Percentiles rank a stretch among this genome's conserved stretches.
Evolutionary conservation across 108 stramenopile species (phyloP).

Genomic region (Fragilaria crotonensis): DNA sequence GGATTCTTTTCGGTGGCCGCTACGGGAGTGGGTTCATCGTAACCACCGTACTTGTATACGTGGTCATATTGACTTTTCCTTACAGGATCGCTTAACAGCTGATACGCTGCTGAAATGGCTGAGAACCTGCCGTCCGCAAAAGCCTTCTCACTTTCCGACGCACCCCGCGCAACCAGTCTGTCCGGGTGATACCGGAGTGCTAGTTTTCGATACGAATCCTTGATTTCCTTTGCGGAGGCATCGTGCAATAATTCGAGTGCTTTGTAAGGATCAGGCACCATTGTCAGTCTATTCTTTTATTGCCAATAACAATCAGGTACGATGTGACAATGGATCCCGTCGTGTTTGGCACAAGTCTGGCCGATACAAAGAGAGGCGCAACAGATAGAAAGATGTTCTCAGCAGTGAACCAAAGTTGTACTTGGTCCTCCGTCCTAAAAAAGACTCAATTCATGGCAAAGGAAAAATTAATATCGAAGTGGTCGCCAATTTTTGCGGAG

Average conservation of each 20-base stretch:
- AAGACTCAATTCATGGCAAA: too few species aligned
- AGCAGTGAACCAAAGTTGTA: too few species aligned
- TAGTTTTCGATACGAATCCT: slow-evolving; percentile 39
- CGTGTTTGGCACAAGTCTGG: too few species aligned
- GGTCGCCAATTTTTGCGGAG: too few species aligned
- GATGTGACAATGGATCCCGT: too few species aligned
- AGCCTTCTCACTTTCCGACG: slow-evolving; percentile 11
- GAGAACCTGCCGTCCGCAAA: slow-evolving; percentile 30
- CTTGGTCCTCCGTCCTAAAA: too few species aligned
- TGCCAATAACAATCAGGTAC: too few species aligned
- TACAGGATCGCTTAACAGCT: slow-evolving; percentile 32
- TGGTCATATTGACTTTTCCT: slow-evolving; percentile 42
- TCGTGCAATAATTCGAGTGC: slow-evolving; percentile 54
- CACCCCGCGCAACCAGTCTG: slow-evolving; percentile 12
- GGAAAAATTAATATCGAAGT: too few species aligned
- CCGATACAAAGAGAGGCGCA: too few species aligned
- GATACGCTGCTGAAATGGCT: slow-evolving; percentile 47
- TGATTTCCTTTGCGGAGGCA: slow-evolving; percentile 44
- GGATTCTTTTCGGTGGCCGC: not conserved
- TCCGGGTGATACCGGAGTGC: slow-evolving; percentile 52
- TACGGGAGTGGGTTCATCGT: too few species aligned
- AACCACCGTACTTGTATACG: slow-evolving; percentile 30
- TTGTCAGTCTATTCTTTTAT: not conserved
- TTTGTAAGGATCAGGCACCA: slow-evolving; percentile 37
- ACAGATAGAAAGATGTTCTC: too few species aligned